These are phyloP conservation scores for Syzygium aromaticum DNA, from an alignment of 345 rosid species.

Conservation along the genomic window DNA sequence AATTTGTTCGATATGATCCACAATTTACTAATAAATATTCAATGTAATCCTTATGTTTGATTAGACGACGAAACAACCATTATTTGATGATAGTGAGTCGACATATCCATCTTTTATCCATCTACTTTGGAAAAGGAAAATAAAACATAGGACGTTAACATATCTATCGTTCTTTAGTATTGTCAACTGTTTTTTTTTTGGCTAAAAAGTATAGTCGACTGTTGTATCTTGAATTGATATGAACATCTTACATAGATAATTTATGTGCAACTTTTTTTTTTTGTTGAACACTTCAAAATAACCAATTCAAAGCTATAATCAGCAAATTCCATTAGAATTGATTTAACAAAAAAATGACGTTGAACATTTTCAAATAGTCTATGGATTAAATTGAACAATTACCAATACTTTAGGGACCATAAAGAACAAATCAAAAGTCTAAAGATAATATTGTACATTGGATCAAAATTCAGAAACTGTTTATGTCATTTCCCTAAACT, in stretches of 20 bases:
- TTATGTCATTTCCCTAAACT: not conserved
- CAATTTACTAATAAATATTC: not conserved
- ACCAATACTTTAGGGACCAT: not conserved
- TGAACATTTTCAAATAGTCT: not conserved
- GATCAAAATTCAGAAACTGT: not conserved
- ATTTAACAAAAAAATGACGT: not conserved
- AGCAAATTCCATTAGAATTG: not conserved
- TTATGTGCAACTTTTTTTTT: not conserved
- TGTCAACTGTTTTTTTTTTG: too few species aligned
- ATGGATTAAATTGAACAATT: not conserved
- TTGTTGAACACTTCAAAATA: not conserved
- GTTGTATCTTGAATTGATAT: not conserved
- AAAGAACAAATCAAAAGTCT: not conserved
- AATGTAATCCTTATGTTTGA: not conserved
- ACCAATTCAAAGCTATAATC: not conserved
- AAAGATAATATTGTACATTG: fast-evolving
- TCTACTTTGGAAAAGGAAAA: not conserved
- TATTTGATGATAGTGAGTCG: not conserved
- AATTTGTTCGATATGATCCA: too few species aligned
- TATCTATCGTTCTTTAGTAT: not conserved
- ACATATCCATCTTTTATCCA: not conserved
- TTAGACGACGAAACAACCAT: not conserved
- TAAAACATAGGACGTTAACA: not conserved
- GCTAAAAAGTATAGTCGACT: too few species aligned
- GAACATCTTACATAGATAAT: not conserved